Conservation (phyloP, 495 filamentous ascomycete genomes). For the Neurospora sp. region DNA sequence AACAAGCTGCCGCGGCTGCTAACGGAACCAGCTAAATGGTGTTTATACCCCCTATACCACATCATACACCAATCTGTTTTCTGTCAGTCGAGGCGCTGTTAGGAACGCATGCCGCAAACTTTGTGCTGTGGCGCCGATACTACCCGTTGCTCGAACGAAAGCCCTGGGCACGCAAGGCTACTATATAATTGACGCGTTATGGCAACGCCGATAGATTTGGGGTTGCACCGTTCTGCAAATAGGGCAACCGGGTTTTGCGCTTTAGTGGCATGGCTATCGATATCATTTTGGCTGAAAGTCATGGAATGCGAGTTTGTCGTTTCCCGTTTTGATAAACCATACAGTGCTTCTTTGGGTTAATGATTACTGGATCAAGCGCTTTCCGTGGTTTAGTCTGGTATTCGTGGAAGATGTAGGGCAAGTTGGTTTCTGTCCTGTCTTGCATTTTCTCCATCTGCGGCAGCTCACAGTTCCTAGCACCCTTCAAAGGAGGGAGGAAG, state of each 20-base stretch:
- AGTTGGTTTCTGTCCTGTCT: background rate
- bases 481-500: background rate
- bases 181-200: background rate
- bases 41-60: background rate
- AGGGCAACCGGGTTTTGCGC: background rate
- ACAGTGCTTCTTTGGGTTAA: background rate
- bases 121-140: background rate
- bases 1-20: slow-evolving; percentile 13
- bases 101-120: background rate
- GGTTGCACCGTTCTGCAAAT: background rate
- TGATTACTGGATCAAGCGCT: background rate
- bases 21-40: slow-evolving; percentile 22
- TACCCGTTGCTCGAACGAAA: background rate
- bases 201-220: background rate
- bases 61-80: background rate
- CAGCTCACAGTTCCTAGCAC: background rate
- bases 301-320: background rate
- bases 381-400: background rate
- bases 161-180: background rate
- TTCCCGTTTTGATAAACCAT: background rate
- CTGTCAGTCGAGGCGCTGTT: background rate
- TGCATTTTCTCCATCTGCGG: background rate
- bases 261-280: background rate
- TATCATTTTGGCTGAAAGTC: background rate
- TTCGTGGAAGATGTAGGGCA: background rate